Percentiles rank a stretch among this genome's conserved stretches.
These are phyloP conservation scores for Boletus sp. DNA, from an alignment of 768 basidiomycete genomes.

Conservation along the genomic window DNA sequence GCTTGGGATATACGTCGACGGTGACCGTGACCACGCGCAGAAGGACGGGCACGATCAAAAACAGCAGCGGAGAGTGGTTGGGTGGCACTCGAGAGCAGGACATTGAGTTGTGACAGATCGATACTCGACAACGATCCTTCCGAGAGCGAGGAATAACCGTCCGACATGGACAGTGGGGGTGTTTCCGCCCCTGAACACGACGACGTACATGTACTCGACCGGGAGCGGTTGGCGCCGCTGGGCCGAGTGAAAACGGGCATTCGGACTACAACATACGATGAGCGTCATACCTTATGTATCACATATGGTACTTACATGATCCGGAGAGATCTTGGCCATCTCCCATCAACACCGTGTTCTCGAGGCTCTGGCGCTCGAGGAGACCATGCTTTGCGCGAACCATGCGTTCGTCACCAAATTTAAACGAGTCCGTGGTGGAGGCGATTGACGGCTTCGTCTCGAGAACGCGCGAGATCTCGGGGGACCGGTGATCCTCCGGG, in stretches of 20 bases:
- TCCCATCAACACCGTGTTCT: conserved; percentile 60
- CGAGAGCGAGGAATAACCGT: conserved; percentile 61
- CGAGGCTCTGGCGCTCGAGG: conserved; percentile 61
- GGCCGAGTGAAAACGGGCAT: conserved; percentile 65
- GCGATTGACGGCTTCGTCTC: conserved; percentile 60
- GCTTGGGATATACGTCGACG: conserved; percentile 66
- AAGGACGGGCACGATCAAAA: conserved; percentile 38
- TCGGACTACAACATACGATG: conserved; percentile 33
- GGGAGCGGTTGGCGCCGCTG: conserved; percentile 45
- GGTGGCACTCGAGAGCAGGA: conserved; percentile 52
- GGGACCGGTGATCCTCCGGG: conserved; percentile 30
- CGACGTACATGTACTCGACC: conserved; percentile 66
- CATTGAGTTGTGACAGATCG: conserved; percentile 60
- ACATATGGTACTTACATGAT: conserved; percentile 43
- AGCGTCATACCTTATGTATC: background rate
- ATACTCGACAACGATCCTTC: conserved; percentile 78
- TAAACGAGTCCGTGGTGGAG: conserved; percentile 52
- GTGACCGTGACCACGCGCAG: conserved; percentile 62
- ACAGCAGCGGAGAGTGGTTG: conserved; percentile 45
- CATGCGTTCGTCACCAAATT: conserved; percentile 69
- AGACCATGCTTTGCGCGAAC: conserved; percentile 59
- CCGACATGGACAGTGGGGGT: conserved; percentile 65
- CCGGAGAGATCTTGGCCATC: conserved; percentile 57
- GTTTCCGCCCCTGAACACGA: conserved; percentile 67
- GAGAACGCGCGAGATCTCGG: conserved; percentile 45